Evolutionary conservation across 805 yeast genomes (phyloP).

Genomic region (Cyberlindnera maclurae): DNA sequence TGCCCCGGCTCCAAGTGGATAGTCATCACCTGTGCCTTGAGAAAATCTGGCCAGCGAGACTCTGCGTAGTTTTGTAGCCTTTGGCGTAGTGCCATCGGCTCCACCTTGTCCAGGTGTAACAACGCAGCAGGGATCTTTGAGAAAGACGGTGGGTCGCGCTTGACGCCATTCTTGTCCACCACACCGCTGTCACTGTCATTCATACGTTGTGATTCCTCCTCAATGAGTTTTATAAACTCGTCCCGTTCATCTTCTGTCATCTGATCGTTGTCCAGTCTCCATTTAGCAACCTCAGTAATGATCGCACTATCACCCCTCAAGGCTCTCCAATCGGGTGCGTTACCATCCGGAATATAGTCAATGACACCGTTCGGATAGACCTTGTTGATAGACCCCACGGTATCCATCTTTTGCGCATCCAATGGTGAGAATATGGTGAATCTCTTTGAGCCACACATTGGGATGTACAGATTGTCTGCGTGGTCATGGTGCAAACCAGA

Average conservation of each 20-base stretch:
- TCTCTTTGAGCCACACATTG: constrained; percentile 52
- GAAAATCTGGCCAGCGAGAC: constrained; percentile 43
- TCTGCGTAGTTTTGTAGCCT: constrained; percentile 30
- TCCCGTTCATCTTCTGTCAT: constrained; percentile 19
- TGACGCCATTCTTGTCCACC: constrained; percentile 11
- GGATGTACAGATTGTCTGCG: constrained; percentile 66
- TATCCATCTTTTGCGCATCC: constrained; percentile 50
- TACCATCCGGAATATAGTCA: constrained; percentile 47
- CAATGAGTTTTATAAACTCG: constrained; percentile 21
- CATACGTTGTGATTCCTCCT: constrained; percentile 22
- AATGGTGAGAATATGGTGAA: constrained; percentile 62
- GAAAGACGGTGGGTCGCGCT: constrained; percentile 62
- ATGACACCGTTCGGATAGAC: constrained; percentile 59
- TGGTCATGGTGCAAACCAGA: constrained; percentile 79
- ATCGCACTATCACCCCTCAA: constrained; percentile 59
- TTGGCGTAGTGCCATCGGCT: constrained; percentile 21
- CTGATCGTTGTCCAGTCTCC: constrained; percentile 31
- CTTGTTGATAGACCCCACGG: constrained; percentile 53
- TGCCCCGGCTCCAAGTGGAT: constrained; percentile 54
- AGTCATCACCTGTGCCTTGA: constrained; percentile 33
- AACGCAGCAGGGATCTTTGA: constrained; percentile 56
- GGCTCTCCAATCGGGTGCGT: constrained; percentile 58
- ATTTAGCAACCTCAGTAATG: constrained; percentile 38
- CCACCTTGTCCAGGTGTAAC: constrained; percentile 50
- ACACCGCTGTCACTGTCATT: constrained; percentile 14